A percentile compares a stretch with the other conserved stretches of the same genome.
phyloP scores from a whole-genome alignment of 176 grass and related monocot genomes.

The Elaeis guineensis region DNA sequence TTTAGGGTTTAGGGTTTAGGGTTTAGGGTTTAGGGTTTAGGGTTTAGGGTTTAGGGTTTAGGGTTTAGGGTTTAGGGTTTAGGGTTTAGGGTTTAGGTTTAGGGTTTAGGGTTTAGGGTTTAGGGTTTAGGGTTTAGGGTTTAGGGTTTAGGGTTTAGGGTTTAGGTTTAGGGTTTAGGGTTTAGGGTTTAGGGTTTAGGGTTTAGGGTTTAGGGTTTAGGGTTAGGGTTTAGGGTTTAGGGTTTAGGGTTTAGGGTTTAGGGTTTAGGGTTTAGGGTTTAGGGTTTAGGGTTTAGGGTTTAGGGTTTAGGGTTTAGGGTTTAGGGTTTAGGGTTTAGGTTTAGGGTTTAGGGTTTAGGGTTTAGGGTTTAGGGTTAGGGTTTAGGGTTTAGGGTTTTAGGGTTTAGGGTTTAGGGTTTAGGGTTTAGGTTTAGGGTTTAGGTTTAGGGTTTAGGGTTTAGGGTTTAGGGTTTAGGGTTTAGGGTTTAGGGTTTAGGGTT shows the following conservation, averaged over 20 bases:
- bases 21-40: no score
- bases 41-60: no score
- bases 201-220: constrained; percentile 1
- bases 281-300: constrained; percentile 16
- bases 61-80: no score
- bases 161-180: no score
- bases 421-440: constrained; percentile 9
- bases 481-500: constrained; percentile 8
- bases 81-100: no score
- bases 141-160: no score
- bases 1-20: no score
- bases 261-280: background rate
- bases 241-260: constrained; percentile 1
- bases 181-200: no score
- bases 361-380: constrained; percentile 14
- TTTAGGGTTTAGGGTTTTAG: constrained; percentile 4
- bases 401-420: constrained; percentile 6
- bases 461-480: constrained; percentile 15
- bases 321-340: constrained; percentile 10
- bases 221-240: constrained; percentile 1
- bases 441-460: background rate
- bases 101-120: no score
- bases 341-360: constrained; percentile 4
- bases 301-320: constrained; percentile 18
- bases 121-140: no score